Evolutionary conservation across 2,329 filamentous ascomycete species (phyloP).

Genomic region (Leptodontidium sp.): DNA sequence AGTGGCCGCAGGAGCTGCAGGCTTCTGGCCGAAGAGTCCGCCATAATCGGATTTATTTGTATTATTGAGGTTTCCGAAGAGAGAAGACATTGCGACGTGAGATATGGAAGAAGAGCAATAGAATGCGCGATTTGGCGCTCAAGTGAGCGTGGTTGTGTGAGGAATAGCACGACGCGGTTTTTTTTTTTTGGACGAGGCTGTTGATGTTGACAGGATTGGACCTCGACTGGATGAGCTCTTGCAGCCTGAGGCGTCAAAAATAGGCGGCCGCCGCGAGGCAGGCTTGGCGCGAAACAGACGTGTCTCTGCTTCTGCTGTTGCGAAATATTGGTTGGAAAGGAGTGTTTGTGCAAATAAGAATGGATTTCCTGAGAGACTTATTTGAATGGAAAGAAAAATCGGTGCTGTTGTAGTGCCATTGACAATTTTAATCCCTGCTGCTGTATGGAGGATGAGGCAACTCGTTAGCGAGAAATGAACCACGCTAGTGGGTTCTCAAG

Average conservation of each 20-base stretch:
- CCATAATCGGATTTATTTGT: constrained; percentile 12
- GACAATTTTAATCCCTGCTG: no score
- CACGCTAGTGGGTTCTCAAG: no score
- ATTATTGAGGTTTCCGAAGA: constrained; percentile 35
- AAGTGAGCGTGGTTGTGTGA: constrained; percentile 12
- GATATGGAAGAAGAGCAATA: constrained; percentile 3
- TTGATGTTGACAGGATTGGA: constrained; percentile 2
- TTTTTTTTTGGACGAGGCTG: constrained; percentile 14
- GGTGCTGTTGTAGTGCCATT: no score
- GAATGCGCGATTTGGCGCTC: constrained; percentile 20
- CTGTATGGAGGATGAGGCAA: no score
- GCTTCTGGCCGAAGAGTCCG: constrained; percentile 27
- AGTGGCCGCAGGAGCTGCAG: constrained; percentile 19
- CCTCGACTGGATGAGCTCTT: neutral
- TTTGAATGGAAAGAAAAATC: no score
- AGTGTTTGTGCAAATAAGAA: no score
- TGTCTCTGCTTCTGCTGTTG: neutral
- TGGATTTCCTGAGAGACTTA: no score
- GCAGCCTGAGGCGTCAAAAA: constrained; percentile 5
- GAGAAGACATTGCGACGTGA: constrained; percentile 31
- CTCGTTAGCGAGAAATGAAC: no score
- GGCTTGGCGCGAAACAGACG: neutral
- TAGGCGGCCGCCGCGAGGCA: no score
- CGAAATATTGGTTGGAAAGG: no score
- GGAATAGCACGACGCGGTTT: constrained; percentile 8